Base-by-base conservation (phyloP, 441 rosid species). In the Eutrema salsugineum region DNA sequence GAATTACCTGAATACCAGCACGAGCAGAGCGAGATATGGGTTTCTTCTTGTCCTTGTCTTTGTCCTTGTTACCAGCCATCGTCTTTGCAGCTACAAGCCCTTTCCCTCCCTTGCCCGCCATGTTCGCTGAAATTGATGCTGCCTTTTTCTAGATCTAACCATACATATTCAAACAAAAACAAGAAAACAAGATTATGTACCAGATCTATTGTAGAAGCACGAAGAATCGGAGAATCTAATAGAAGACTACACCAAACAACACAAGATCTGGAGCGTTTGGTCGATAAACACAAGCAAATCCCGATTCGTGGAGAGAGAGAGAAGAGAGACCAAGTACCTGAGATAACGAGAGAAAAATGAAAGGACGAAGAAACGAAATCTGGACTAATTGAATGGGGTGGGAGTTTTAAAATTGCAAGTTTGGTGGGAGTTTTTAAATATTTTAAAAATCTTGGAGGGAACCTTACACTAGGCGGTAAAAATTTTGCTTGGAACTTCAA, bases 101-200 rank as follows among this genome's bases (percentile, higher is more conserved):
- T 79, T 94, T 94, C 38, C 97, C 99, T 58, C 99, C 99, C 72
- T 94, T 94, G n/a, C 99, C 98, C 38, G 92, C 96, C 98, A 94
- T 93, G 56, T 66, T 27, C 30, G 51, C 36, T 47, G 33, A 33
- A 35, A 12, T 17, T 24, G 11, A 2, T 43, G 16, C 27, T 49
- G 3, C 5, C 16, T 8, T 48, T 74, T 55, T 55, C 38, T 15
- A 30, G 79, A 69, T 68, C 61, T 12, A 36, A 51, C 16, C 49
- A 9, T 8, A 17, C 44, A 64, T 14, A 46, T 24, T 10, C 67
- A 66, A 62, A 51, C 19, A 20, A 20, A 62, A 8, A 50, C 66
- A 47, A 51, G 27, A 27, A 32, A 15, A n/a, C 27, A 51, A 30
- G 42, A 63, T 9, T n/a, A 19, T 10, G 7, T 86, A 89, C 64